These are phyloP conservation scores for Fomitopsis palustris DNA, from an alignment of 1,284 basidiomycete species.

Conservation along the genomic window DNA sequence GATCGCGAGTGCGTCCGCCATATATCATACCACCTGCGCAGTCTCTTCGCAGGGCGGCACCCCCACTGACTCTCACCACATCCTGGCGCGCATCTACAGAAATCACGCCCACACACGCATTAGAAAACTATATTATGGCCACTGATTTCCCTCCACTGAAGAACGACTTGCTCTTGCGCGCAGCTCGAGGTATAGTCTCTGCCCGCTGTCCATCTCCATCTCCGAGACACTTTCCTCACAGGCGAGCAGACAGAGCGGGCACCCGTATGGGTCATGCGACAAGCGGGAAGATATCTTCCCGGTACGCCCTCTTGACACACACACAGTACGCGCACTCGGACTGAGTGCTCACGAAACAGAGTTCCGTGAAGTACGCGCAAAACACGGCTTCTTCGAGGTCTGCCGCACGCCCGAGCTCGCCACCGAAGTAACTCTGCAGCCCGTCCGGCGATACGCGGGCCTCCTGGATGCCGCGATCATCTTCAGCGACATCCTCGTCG, in stretches of 20 bases:
- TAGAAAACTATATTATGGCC: neutral
- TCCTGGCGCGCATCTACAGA: too few relatives aligned
- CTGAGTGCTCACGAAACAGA: constrained; percentile 52
- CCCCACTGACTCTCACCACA: too few relatives aligned
- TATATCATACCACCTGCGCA: too few relatives aligned
- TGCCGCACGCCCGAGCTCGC: constrained; percentile 88
- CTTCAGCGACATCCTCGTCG: constrained; percentile 94
- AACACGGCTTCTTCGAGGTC: constrained; percentile 91
- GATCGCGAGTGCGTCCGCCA: neutral
- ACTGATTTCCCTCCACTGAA: constrained; percentile 67
- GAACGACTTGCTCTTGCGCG: constrained; percentile 89
- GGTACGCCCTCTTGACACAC: constrained; percentile 51
- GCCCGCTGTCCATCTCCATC: neutral
- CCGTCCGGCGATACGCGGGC: constrained; percentile 81
- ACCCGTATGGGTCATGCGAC: constrained; percentile 99
- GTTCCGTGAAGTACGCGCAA: constrained; percentile 79
- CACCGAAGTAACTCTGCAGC: constrained; percentile 86
- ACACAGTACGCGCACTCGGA: too few relatives aligned
- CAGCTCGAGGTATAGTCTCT: constrained; percentile 64
- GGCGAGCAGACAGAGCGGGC: constrained; percentile 89
- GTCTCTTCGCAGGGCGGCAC: too few relatives aligned
- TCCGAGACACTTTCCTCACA: constrained; percentile 23
- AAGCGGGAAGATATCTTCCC: constrained; percentile 94
- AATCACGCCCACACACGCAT: too few relatives aligned
- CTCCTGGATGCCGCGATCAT: constrained; percentile 93